Conservation (phyloP, 1,284 basidiomycete genomes). For the Cerioporus squamosus region DNA sequence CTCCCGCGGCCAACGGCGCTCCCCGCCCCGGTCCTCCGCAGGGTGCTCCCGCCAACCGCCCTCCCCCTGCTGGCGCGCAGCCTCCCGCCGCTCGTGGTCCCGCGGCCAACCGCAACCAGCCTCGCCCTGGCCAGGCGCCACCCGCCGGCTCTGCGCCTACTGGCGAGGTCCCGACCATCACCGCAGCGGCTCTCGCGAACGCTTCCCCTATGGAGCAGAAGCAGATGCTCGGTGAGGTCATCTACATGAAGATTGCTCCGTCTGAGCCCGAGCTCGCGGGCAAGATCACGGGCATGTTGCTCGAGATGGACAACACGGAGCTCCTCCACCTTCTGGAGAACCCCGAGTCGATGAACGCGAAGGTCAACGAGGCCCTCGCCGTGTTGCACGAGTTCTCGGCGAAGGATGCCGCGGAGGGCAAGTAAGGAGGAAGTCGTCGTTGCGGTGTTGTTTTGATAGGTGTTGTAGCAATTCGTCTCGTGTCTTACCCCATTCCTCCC, state of each 20-base stretch:
- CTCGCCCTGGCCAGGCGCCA: conserved; percentile 37
- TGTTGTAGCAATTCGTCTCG: conserved; percentile 18
- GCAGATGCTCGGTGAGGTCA: conserved; percentile 93
- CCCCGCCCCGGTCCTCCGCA: conserved; percentile 54
- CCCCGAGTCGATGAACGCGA: conserved; percentile 79
- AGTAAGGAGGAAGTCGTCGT: conserved; percentile 24
- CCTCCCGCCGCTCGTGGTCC: conserved; percentile 40
- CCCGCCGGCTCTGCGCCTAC: conserved; percentile 45
- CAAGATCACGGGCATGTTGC: conserved; percentile 97
- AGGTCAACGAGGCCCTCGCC: conserved; percentile 87
- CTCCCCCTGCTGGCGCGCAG: conserved; percentile 23
- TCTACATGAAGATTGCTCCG: conserved; percentile 88
- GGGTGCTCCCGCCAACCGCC: conserved; percentile 45
- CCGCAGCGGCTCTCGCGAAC: conserved; percentile 65
- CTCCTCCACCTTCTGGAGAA: conserved; percentile 86
- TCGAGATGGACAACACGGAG: conserved; percentile 97
- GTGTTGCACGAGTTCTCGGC: conserved; percentile 81
- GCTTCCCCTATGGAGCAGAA: conserved; percentile 91
- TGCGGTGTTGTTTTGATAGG: conserved; percentile 27
- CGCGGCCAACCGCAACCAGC: conserved; percentile 29
- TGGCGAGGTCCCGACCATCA: conserved; percentile 39
- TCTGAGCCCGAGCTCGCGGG: conserved; percentile 90
- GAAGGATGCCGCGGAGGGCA: conserved; percentile 42
- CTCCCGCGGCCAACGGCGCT: conserved; percentile 53
- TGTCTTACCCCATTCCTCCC: conserved; percentile 12